phyloP scores from a whole-genome alignment of 2,329 filamentous ascomycete species.

The Colletotrichum horii region DNA sequence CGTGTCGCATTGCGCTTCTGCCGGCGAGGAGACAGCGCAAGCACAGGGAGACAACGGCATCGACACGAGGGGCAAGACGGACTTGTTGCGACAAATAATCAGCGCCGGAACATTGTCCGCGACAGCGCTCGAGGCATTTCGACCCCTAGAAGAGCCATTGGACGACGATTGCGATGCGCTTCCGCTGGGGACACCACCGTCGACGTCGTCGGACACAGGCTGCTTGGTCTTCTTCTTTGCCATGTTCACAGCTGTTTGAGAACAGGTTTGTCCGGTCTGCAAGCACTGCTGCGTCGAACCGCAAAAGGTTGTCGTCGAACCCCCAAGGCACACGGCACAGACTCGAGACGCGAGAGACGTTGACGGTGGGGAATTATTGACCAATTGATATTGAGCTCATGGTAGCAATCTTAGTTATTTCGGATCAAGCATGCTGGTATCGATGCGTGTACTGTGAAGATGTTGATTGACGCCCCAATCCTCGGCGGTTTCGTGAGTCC shows the following conservation, averaged over 20 bases:
- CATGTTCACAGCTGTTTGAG: slow-evolving; percentile 34
- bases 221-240: slow-evolving; percentile 53
- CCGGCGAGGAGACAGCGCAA: neutral
- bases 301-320: neutral
- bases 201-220: slow-evolving; percentile 31
- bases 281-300: neutral
- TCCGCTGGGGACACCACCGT: slow-evolving; percentile 21
- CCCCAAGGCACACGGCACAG: neutral
- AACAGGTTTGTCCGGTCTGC: neutral
- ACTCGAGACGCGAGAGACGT: neutral
- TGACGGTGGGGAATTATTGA: slow-evolving; percentile 4
- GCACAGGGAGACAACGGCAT: neutral
- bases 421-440: neutral
- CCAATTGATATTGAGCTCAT: slow-evolving; percentile 21
- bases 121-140: slow-evolving; percentile 27
- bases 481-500: neutral
- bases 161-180: slow-evolving; percentile 10
- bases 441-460: neutral
- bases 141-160: slow-evolving; percentile 13
- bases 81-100: slow-evolving; percentile 74
- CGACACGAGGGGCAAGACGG: slow-evolving; percentile 36
- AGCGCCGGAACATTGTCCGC: slow-evolving; percentile 51
- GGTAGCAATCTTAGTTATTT: neutral
- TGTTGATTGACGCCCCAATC: neutral
- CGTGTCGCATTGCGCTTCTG: neutral